Conservation (phyloP, 371 early-diverging fungal genomes). For the Mucor circinelloides region DNA sequence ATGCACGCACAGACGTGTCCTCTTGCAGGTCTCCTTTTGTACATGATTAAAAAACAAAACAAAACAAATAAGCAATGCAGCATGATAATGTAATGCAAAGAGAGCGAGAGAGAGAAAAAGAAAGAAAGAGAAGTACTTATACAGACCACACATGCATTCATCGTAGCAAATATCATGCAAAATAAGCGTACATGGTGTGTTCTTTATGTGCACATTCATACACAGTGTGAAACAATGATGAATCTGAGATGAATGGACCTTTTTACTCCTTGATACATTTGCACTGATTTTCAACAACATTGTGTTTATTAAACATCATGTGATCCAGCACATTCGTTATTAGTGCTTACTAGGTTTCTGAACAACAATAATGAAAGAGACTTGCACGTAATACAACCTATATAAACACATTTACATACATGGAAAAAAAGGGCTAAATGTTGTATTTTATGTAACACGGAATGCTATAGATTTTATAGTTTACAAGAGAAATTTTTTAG, state of each 20-base stretch:
- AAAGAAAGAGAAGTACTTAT: neutral
- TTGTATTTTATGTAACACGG: neutral
- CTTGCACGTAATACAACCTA: neutral
- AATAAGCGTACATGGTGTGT: neutral
- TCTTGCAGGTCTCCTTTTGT: neutral
- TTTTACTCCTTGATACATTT: neutral
- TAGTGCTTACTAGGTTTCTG: neutral
- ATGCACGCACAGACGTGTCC: neutral
- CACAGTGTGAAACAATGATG: neutral
- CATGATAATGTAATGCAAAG: neutral
- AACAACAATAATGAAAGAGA: neutral
- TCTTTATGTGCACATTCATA: no score
- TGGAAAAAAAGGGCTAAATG: neutral
- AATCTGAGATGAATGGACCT: neutral
- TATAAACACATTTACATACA: neutral
- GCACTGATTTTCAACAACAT: neutral
- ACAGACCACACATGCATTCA: neutral
- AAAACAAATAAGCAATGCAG: neutral
- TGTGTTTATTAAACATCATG: neutral
- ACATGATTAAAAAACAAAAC: neutral
- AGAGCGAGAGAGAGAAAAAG: no score
- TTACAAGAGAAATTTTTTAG: neutral
- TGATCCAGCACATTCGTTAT: neutral
- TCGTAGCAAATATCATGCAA: neutral
- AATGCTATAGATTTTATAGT: neutral